These are phyloP conservation scores for Rhizopus microsporus DNA, from an alignment of 371 early-diverging fungal genomes.

Conservation along the genomic window DNA sequence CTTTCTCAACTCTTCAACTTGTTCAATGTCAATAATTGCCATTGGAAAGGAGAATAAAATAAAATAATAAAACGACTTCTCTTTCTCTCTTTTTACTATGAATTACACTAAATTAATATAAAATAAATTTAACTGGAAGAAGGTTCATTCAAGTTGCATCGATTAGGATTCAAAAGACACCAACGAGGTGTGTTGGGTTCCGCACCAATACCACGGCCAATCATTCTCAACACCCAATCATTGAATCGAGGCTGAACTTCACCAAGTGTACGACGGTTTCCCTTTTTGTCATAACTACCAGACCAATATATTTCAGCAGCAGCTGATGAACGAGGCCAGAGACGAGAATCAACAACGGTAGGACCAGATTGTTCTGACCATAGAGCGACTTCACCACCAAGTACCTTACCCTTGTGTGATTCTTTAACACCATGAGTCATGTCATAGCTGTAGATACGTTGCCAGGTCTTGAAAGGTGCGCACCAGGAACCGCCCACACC, in stretches of 20 bases:
- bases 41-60: not conserved
- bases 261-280: conserved; percentile 36
- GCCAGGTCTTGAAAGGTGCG: conserved; percentile 67
- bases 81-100: no score
- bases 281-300: conserved; percentile 60
- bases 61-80: not conserved
- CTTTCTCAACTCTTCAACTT: conserved; percentile 15
- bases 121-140: conserved; percentile 6
- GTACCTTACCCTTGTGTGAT: conserved; percentile 42
- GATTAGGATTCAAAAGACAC: conserved; percentile 68
- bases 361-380: conserved; percentile 79
- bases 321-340: conserved; percentile 78
- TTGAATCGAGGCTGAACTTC: conserved; percentile 37
- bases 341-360: conserved; percentile 55
- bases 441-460: conserved; percentile 76
- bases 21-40: conserved; percentile 8
- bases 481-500: conserved; percentile 76
- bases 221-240: conserved; percentile 55
- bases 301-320: conserved; percentile 79
- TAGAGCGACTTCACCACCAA: conserved; percentile 57
- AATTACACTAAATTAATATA: conserved; percentile 5
- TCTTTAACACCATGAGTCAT: conserved; percentile 57
- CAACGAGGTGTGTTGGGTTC: conserved; percentile 72
- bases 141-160: conserved; percentile 54
- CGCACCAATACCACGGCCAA: conserved; percentile 67